Base-by-base conservation (phyloP, 805 yeast genomes). In the Cyberlindnera maritima region DNA sequence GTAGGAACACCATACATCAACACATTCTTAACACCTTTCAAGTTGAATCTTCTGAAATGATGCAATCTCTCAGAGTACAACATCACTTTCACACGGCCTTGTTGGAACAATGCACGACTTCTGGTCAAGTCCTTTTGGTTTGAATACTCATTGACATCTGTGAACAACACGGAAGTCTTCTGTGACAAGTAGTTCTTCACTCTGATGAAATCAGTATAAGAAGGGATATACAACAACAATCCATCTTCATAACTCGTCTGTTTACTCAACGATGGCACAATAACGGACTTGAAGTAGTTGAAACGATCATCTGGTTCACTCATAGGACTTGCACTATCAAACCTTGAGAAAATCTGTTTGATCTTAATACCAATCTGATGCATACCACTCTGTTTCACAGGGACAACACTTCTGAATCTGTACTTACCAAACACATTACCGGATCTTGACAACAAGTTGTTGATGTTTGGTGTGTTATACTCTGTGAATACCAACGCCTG, bases 11-110 rank as follows among this genome's bases (percentile, higher is more conserved):
- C 88, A 65, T 89, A 94, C 70, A 94, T 81, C 7, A 92, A 64
- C 15, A 94, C 75, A 46, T 83, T 85, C 60, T 86, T 84, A 19
- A 88, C 96, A 23, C 98, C 98, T 49, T 76, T 79, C 43, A 94
- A 72, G 48, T 87, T 91, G 64, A 78, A 91, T 43, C 98, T 76
- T 54, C 96, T 80, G 70, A 83, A 94, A 62, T 88, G 94, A 65
- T 94, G 98, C 62, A 92, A 71, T 74, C 99, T 83, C 60, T 92
- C 98, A 0, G 97, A 88, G 66, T 92, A 92, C n/a, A 94, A 67
- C 70, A 94, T 63, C 23, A 92, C 75, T 58, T 86, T 83, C 26
- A 72, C 69, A 46, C 82, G 75, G 2, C 81, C 79, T 36, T 79
- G 74, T 28, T 76, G 79, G 61, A 94, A 94, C 33, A 75, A 68